Evolutionary conservation across 805 yeast species (phyloP), one percentile per base, ranked within the genome.

Genomic region (Kluyveromyces nonfermentans): DNA sequence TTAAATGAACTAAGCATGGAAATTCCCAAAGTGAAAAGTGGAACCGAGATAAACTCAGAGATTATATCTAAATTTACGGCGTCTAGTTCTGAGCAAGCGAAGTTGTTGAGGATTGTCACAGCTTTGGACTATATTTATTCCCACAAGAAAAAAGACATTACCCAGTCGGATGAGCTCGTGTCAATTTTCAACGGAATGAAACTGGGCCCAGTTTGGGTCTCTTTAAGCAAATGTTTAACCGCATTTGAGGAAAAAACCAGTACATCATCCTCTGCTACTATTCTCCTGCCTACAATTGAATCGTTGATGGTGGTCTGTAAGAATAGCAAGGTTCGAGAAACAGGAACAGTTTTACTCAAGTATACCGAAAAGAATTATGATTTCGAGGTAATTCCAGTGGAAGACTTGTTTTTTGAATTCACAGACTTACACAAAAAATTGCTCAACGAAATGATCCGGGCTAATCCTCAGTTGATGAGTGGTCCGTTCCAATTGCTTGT

Each of bases 251-350:
- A 74, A 18, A 73, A 75, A 34, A 70, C 74, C 14, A 69, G 70
- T 14, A 64, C 81, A 50, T 67, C 75, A 18, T 78, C 78, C 37
- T 77, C 86, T 37, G 88, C 95, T 0, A 82, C 95, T 1, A 82
- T 85, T 1, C 64, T 89, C 19, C 68, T 90, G 19, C 97, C 97
- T 0, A 63, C 88, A 48, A 86, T 90, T 48, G 98, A 90, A 60
- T 80, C 96, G 0, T 69, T 93, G 45, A 87, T 93, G 95, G 95
- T 90, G 40, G 93, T 93, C n/a, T 88, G 96, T 64, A 89, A 89
- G 56, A 94, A 85, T 56, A 77, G 86, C 52, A 54, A 82, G 75
- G 42, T 64, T 72, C 45, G 80, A 70, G 49, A 43, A 12, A 67
- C 71, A 7, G 73, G 75, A 45, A 85, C 78, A 45, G 64, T 49